These are phyloP conservation scores for Crataegus laevigata DNA, from an alignment of 306 rosid species.

Conservation along the genomic window DNA sequence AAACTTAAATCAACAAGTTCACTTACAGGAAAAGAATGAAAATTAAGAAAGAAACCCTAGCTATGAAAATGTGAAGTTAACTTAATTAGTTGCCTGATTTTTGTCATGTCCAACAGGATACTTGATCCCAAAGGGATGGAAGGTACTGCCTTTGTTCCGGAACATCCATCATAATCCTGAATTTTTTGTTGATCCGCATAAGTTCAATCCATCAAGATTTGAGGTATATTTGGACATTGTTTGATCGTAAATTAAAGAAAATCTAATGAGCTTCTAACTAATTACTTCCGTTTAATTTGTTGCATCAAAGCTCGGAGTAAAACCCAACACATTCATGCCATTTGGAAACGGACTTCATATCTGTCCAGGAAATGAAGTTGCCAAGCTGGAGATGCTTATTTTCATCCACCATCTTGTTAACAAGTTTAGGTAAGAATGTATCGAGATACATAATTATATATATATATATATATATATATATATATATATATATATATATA, in stretches of 20 bases:
- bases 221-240: neutral
- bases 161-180: constrained; percentile 26
- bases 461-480: too few species aligned
- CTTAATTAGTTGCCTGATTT: neutral
- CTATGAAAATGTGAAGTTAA: neutral
- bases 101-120: neutral
- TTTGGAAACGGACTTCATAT: constrained; percentile 25
- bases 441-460: too few species aligned
- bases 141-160: constrained; percentile 20
- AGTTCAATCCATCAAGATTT: constrained; percentile 17
- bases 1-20: neutral
- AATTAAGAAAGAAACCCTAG: neutral
- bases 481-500: too few species aligned
- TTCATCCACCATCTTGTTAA: constrained; percentile 19
- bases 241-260: neutral
- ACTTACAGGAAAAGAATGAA: neutral
- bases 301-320: neutral
- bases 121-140: constrained; percentile 21
- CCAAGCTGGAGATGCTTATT: constrained; percentile 17
- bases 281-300: neutral
- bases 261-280: neutral
- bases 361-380: constrained; percentile 25
- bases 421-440: constrained; percentile 13
- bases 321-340: constrained; percentile 14
- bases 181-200: constrained; percentile 5